Evolutionary conservation across 495 filamentous ascomycete species (phyloP).

Genomic region (Baudoinia panamericana): DNA sequence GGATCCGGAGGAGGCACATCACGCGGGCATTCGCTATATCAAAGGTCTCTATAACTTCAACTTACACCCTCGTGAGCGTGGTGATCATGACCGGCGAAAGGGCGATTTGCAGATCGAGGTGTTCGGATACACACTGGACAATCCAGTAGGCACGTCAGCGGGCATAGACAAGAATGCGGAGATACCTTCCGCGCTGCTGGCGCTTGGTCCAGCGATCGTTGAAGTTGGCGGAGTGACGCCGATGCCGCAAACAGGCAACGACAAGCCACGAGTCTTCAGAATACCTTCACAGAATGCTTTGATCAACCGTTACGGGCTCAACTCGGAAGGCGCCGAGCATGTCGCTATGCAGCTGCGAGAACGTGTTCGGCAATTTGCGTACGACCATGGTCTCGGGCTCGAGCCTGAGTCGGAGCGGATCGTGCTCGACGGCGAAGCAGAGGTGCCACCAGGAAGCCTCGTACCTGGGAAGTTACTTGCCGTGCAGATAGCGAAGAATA

Average conservation of each 20-base stretch:
- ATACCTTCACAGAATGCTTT: constrained; percentile 66
- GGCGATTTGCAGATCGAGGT: constrained; percentile 46
- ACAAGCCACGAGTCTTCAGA: constrained; percentile 75
- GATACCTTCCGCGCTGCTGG: constrained; percentile 68
- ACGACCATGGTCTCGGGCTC: constrained; percentile 48
- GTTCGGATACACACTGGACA: constrained; percentile 64
- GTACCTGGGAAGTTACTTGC: constrained; percentile 60
- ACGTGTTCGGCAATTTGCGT: constrained; percentile 64
- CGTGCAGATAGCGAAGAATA: constrained; percentile 98
- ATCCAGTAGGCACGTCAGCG: constrained; percentile 83
- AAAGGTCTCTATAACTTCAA: constrained; percentile 49
- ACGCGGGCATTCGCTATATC: constrained; percentile 55
- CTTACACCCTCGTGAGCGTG: constrained; percentile 62
- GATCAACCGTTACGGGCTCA: constrained; percentile 92
- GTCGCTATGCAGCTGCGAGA: constrained; percentile 69
- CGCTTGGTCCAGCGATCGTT: constrained; percentile 66
- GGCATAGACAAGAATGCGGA: constrained; percentile 91
- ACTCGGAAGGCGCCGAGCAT: constrained; percentile 75
- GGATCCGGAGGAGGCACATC: constrained; percentile 87
- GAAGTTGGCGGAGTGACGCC: constrained; percentile 89
- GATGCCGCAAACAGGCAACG: constrained; percentile 71
- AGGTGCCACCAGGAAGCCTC: constrained; percentile 60
- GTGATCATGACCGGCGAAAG: constrained; percentile 34
- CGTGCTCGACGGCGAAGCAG: constrained; percentile 57
- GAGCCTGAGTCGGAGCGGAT: constrained; percentile 50